Percentiles rank a stretch among this genome's conserved stretches.
phyloP scores from a whole-genome alignment of 805 yeast genomes.

The Schwanniomyces occidentalis region DNA sequence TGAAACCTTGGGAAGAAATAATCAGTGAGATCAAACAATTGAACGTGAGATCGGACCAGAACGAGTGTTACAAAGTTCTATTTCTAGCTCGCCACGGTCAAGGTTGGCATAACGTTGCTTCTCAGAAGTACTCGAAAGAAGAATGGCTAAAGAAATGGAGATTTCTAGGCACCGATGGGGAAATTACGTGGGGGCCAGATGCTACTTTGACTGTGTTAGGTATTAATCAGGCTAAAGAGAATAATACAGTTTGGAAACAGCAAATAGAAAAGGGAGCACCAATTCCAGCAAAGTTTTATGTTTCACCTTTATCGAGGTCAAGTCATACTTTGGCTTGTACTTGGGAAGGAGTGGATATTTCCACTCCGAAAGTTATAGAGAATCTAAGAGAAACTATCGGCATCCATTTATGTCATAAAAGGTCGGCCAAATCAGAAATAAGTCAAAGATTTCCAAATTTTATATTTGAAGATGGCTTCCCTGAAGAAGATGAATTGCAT shows the following conservation, averaged over 20 bases:
- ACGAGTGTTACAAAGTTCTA: constrained; percentile 48
- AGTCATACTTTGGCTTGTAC: constrained; percentile 56
- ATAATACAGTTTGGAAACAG: constrained; percentile 42
- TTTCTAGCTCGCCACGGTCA: constrained; percentile 70
- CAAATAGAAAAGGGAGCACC: constrained; percentile 52
- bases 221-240: constrained; percentile 52
- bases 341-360: constrained; percentile 38
- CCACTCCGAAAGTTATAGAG: constrained; percentile 40
- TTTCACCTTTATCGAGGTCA: constrained; percentile 66
- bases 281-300: constrained; percentile 55
- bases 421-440: constrained; percentile 44
- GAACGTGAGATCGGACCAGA: constrained; percentile 31
- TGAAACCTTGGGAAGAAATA: constrained; percentile 41
- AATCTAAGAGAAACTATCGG: constrained; percentile 62
- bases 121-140: constrained; percentile 52
- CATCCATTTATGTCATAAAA: constrained; percentile 57
- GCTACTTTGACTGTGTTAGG: constrained; percentile 60
- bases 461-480: constrained; percentile 44
- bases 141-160: constrained; percentile 64
- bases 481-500: constrained; percentile 52
- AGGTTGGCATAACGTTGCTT: constrained; percentile 62
- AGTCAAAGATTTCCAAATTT: constrained; percentile 34
- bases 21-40: constrained; percentile 29
- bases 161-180: constrained; percentile 52
- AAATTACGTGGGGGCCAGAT: constrained; percentile 58